Evolutionary conservation across 805 yeast species (phyloP).

Genomic region (Wickerhamomyces xylosicus): DNA sequence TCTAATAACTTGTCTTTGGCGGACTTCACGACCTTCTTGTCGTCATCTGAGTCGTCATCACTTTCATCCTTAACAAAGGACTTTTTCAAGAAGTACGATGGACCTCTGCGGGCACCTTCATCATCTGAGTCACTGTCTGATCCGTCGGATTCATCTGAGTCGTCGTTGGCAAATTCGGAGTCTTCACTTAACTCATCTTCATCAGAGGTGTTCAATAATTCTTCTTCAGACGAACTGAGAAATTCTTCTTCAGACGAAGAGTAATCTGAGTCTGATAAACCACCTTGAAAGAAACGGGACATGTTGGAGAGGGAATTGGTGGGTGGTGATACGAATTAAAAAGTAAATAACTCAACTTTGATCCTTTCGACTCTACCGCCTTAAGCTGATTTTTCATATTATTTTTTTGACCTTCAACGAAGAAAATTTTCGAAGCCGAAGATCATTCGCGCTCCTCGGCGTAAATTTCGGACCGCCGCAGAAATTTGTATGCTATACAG

Average conservation of each 20-base stretch:
- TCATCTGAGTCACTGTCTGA: slow-evolving; percentile 33
- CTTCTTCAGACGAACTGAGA: slow-evolving; percentile 30
- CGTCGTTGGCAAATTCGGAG: slow-evolving; percentile 27
- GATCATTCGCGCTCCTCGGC: no score
- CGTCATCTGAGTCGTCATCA: slow-evolving; percentile 50
- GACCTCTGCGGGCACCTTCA: slow-evolving; percentile 32
- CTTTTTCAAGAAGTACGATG: slow-evolving; percentile 32
- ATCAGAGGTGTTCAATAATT: slow-evolving; percentile 19
- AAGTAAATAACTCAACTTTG: no score
- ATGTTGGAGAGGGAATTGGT: slow-evolving; percentile 25
- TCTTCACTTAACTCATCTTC: slow-evolving; percentile 18
- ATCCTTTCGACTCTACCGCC: no score
- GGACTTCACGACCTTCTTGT: slow-evolving; percentile 78
- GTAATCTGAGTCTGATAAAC: slow-evolving; percentile 32
- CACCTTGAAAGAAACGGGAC: slow-evolving; percentile 83
- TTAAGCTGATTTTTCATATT: no score
- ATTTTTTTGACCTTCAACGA: no score
- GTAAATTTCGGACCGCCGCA: no score
- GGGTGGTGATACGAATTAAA: no score
- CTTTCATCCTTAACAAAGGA: slow-evolving; percentile 27
- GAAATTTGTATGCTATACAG: no score
- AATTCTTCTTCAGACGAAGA: slow-evolving; percentile 35
- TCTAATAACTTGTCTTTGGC: slow-evolving; percentile 90
- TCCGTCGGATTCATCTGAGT: slow-evolving; percentile 21
- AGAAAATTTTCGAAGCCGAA: no score